Base-by-base conservation (phyloP, 805 yeast species). In the Suhomyces faveliae region DNA sequence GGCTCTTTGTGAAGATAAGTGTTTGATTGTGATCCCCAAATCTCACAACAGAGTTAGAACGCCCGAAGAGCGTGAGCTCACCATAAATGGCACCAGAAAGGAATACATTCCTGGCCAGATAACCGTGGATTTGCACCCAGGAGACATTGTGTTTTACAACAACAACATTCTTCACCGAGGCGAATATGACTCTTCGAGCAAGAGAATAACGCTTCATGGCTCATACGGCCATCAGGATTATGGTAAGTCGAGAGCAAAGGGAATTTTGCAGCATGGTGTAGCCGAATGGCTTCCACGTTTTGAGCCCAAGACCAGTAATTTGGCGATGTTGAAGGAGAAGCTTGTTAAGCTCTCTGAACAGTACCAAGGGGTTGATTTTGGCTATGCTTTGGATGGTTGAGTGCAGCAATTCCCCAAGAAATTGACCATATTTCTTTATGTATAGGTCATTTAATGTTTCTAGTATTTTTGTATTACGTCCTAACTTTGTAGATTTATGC, bases 241-340 rank as follows among this genome's bases (percentile, higher is more conserved):
- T 45, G 81, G 80, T 5, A 61, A 63, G 46, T 53, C 64, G 11
- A 62, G 81, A 48, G 80, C 81, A 3, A 68, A 67, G 51, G 77
- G 79, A n/a, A 68, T 77, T n/a, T 67, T 77, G 42, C 82, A 77
- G 57, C 80, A 76, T 51, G 82, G 81, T 0, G 79, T 76, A 4
- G 73, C 71, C 7, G 66, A 68, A 38, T 77, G 82, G 82, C 54
- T 74, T 20, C 66, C 68, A 11, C 54, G 66, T 13, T 64, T 76
- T 46, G 47, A 56, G 35, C 68, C 75, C 1, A 42, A 52, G 19
- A 64, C 61, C 39, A 54, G 51, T 29, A 68, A 67, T 45, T 61
- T 70, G 60, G 51, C 50, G 15, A 43, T 57, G 49, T 52, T 71
- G 51, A 60, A 61, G 43, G 52, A 47, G 7, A 69, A 69, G 47